A percentile compares a stretch with the other conserved stretches of the same genome.
phyloP scores from a whole-genome alignment of 169 alveolate species.

The Plasmodium sp. region DNA sequence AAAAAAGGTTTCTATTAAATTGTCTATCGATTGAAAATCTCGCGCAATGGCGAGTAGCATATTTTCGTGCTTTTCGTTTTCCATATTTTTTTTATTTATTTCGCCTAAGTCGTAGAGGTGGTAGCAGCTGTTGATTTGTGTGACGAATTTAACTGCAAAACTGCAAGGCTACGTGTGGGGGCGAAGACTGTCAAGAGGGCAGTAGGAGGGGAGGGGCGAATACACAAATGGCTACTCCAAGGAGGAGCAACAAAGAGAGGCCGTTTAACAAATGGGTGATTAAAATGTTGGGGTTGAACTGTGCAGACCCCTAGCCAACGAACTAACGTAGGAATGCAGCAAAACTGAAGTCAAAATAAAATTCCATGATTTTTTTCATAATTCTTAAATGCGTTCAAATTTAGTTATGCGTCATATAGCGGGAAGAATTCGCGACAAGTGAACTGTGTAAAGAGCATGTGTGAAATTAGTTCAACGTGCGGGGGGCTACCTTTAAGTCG shows the following conservation, averaged over 20 bases:
- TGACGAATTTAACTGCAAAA: neutral
- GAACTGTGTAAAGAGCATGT: neutral
- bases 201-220: neutral
- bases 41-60: conserved; percentile 70
- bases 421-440: neutral
- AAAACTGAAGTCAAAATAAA: neutral
- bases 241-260: neutral
- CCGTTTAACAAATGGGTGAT: neutral
- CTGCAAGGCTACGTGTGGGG: neutral
- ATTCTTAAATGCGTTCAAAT: neutral
- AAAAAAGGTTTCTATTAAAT: conserved; percentile 61
- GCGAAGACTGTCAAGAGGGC: neutral
- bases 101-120: neutral
- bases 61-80: conserved; percentile 52
- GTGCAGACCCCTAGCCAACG: neutral
- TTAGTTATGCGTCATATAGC: neutral
- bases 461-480: neutral
- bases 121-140: neutral
- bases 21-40: conserved; percentile 52
- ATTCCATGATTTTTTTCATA: neutral
- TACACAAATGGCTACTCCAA: neutral
- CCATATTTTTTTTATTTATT: conserved; percentile 13
- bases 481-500: neutral
- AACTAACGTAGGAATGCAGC: neutral
- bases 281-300: neutral